These are phyloP conservation scores for Cajanus cajan DNA, from an alignment of 306 rosid genomes.

Conservation along the genomic window DNA sequence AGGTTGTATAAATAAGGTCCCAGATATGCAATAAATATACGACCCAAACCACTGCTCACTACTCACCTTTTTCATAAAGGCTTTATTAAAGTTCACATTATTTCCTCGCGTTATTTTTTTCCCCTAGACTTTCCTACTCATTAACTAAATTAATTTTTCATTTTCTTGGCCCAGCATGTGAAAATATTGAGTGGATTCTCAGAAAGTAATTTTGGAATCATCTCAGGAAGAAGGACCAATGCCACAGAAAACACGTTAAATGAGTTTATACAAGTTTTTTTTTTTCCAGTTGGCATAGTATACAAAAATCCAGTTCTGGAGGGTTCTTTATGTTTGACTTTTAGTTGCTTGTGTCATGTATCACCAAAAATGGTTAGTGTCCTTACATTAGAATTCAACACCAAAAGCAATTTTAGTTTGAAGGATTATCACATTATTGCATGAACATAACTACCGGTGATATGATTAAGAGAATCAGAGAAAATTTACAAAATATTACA, in stretches of 20 bases:
- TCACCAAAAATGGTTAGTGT: conserved; percentile 4
- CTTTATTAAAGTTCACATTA: conserved; percentile 14
- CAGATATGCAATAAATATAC: conserved; percentile 21
- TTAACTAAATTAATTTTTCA: neutral
- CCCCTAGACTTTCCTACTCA: neutral
- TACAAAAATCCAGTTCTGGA: neutral
- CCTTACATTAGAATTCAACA: neutral
- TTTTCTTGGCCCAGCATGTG: neutral
- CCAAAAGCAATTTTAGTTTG: neutral
- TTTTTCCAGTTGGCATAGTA: conserved; percentile 6
- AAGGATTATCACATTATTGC: neutral
- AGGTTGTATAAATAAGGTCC: conserved; percentile 11
- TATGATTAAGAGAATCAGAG: neutral
- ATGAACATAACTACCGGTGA: neutral
- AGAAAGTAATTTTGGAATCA: neutral
- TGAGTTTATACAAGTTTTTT: neutral
- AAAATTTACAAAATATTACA: neutral
- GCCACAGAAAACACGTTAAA: neutral
- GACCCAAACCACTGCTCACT: conserved; percentile 20
- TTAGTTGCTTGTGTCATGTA: neutral
- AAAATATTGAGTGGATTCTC: neutral
- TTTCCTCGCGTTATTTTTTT: conserved; percentile 21
- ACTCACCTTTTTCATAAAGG: conserved; percentile 20
- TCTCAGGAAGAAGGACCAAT: neutral
- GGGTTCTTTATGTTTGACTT: conserved; percentile 7